Evolutionary conservation across 2,329 filamentous ascomycete genomes (phyloP).

Genomic region (Aspergillus proliferans): DNA sequence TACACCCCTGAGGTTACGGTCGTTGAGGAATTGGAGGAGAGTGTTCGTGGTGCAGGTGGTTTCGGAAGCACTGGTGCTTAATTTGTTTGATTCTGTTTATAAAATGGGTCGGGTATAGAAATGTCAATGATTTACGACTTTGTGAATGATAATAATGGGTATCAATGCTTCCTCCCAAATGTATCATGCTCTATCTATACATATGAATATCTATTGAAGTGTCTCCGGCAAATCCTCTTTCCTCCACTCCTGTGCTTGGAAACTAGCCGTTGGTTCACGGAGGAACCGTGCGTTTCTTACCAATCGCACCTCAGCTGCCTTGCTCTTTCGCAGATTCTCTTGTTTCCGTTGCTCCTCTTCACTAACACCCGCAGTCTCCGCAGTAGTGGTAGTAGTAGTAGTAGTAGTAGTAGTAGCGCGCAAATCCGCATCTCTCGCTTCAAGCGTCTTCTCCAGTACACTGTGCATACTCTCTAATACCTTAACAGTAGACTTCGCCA

Average conservation of each 20-base stretch:
- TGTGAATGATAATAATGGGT: background rate
- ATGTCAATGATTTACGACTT: background rate
- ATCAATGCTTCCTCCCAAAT: background rate
- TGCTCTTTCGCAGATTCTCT: slow-evolving; percentile 63
- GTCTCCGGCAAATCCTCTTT: slow-evolving; percentile 20
- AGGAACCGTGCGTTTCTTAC: slow-evolving; percentile 68
- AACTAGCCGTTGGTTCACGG: slow-evolving; percentile 58
- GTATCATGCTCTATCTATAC: background rate
- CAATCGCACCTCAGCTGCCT: slow-evolving; percentile 82
- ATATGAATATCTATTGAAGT: slow-evolving; percentile 12
- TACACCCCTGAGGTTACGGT: slow-evolving; percentile 89
- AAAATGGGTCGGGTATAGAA: background rate
- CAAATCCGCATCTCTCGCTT: slow-evolving; percentile 62
- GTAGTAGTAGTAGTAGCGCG: slow-evolving; percentile 19
- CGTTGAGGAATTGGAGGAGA: slow-evolving; percentile 81
- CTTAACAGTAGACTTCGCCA: slow-evolving; percentile 77
- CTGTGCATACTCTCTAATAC: slow-evolving; percentile 90
- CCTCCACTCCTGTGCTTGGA: slow-evolving; percentile 48
- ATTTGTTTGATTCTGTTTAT: background rate
- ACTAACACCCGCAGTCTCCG: slow-evolving; percentile 26
- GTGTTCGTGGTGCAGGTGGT: slow-evolving; percentile 80
- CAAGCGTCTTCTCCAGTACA: slow-evolving; percentile 63
- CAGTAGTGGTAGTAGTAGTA: slow-evolving; percentile 8
- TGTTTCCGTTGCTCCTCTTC: slow-evolving; percentile 48
- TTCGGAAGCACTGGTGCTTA: slow-evolving; percentile 75